phyloP scores from a whole-genome alignment of 805 yeast species.

The Jamesozyma gamospora region DNA sequence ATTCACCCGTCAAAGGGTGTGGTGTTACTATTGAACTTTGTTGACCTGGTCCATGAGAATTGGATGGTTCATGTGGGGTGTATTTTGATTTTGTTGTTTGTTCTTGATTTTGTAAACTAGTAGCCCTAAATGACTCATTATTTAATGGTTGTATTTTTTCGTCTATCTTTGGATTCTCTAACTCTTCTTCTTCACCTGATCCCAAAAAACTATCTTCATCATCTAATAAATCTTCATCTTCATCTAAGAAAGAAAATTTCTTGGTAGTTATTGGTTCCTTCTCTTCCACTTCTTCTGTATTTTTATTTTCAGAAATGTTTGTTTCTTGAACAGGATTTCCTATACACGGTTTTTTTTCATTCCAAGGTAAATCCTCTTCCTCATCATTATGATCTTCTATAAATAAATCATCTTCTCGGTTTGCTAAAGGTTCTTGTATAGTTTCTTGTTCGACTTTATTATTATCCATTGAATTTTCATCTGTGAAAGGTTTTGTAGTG shows the following conservation, averaged over 20 bases:
- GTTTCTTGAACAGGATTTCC: not conserved
- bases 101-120: no score
- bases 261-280: not conserved
- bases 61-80: no score
- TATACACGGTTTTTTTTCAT: not conserved
- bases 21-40: not conserved
- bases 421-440: not conserved
- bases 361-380: constrained; percentile 7
- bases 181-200: not conserved
- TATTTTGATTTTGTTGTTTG: no score
- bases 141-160: no score
- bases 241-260: constrained; percentile 32
- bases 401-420: not conserved
- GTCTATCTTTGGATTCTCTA: not conserved
- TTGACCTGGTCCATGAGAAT: no score
- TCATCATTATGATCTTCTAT: constrained; percentile 1
- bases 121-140: no score
- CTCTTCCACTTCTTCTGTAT: not conserved
- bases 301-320: not conserved
- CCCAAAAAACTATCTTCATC: not conserved
- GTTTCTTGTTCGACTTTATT: not conserved
- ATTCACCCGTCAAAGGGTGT: no score
- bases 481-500: not conserved
- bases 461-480: not conserved
- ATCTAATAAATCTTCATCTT: constrained; percentile 20